Evolutionary conservation across 257 asterid genomes (phyloP).

Genomic region (Nicotiana benthamiana): DNA sequence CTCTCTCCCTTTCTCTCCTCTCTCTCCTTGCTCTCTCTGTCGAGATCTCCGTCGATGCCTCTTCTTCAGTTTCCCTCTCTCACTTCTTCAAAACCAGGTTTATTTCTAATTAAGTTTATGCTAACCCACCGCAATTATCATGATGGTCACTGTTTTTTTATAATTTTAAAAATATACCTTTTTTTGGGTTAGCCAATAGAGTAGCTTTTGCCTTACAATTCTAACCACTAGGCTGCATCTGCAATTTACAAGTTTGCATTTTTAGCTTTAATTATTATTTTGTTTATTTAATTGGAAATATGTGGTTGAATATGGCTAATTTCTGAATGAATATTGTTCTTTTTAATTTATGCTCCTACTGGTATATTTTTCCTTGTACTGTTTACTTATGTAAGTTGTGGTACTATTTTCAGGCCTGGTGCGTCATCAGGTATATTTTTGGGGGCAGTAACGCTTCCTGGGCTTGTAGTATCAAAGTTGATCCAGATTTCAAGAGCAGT

Average conservation of each 20-base stretch:
- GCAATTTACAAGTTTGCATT: not conserved
- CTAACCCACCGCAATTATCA: not conserved
- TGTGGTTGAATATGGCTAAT: not conserved
- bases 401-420: constrained; percentile 54
- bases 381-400: not conserved
- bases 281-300: not conserved
- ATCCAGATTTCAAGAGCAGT: constrained; percentile 57
- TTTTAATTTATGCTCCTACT: not conserved
- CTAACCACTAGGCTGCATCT: not conserved
- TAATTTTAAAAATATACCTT: not conserved
- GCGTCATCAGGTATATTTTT: constrained; percentile 80
- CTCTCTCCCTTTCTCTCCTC: constrained; percentile 43
- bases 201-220: not conserved
- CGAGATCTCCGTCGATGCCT: constrained; percentile 63
- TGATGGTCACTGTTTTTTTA: not conserved
- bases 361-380: not conserved
- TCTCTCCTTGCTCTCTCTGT: constrained; percentile 63
- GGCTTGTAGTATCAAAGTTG: constrained; percentile 67
- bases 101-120: not conserved
- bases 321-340: not conserved
- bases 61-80: constrained; percentile 42
- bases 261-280: not conserved
- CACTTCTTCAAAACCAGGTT: constrained; percentile 59
- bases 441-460: constrained; percentile 84
- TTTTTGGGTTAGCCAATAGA: not conserved